Evolutionary conservation across 1,284 basidiomycete species (phyloP), one percentile per base, ranked within the genome.

Genomic region (Gastroboletus turbinatus): DNA sequence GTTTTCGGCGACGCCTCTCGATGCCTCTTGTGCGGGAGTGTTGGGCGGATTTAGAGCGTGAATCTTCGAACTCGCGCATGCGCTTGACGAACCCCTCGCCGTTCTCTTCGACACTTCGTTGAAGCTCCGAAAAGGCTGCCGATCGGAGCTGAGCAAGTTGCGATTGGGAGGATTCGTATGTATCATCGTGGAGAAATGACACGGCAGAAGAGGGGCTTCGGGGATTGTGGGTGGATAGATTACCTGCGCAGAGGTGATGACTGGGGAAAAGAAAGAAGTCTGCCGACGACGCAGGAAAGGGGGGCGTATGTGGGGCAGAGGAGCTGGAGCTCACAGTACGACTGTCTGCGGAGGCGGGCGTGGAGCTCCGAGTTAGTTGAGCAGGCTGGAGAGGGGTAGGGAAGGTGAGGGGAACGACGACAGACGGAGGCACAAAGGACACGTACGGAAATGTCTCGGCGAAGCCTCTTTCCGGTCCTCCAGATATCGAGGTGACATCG

Each of bases 31-130:
- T 65, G 48, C 74, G 75, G 30, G 66, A 65, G 57, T 75, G 72
- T 17, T 71, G 66, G 42, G 67, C 66, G 32, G 73, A 68, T 63
- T 72, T 71, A 40, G 77, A 77, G 50, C 82, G 75, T 30, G 76
- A 75, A 49, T 76, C 72, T 67, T 89, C 87, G 66, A 82, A 85
- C 60, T 87, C 83, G 53, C 84, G 84, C 87, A 89, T 89, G 53
- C 84, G 82, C 53, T 75, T 79, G n/a, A 89, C 78, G 46, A 89
- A 77, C 14, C 83, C 81, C 62, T 88, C 86, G 29, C 82, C 84
- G 59, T 76, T 82, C 61, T 87, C 82, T 36, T 75, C 74, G 25
- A 89, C 76, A 57, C 80, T 86, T 63, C 78, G 76, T 48, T 78
- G 82, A 33, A 89, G 76, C 60, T 88, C 84, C 67, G 77, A 77